Evolutionary conservation across 2,329 filamentous ascomycete species (phyloP).

Genomic region (Ophiostoma quercus): DNA sequence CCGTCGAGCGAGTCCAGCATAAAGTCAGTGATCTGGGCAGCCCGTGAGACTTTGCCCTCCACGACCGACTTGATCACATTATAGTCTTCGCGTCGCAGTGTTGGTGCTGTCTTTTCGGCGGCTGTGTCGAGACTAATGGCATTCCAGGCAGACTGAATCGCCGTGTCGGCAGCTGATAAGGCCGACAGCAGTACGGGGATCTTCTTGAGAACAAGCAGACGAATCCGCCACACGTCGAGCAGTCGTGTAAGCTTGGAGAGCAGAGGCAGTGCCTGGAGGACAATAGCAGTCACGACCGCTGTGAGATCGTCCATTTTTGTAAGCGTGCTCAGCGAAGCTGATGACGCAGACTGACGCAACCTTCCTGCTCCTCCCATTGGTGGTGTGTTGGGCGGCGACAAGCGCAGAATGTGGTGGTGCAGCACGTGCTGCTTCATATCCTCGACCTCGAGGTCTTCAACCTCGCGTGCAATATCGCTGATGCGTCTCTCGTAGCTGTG

Average conservation of each 20-base stretch:
- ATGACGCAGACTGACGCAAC: slow-evolving; percentile 35
- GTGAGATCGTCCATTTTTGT: slow-evolving; percentile 81
- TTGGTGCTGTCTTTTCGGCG: slow-evolving; percentile 26
- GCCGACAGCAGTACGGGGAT: slow-evolving; percentile 63
- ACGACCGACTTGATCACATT: slow-evolving; percentile 59
- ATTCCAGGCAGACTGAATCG: slow-evolving; percentile 62
- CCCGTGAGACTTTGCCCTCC: slow-evolving; percentile 60
- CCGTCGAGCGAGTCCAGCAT: slow-evolving; percentile 87
- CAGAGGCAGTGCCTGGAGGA: slow-evolving; percentile 80
- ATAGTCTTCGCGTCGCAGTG: slow-evolving; percentile 43
- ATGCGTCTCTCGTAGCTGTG: slow-evolving; percentile 65
- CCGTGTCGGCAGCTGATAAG: slow-evolving; percentile 60
- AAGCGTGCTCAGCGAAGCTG: slow-evolving; percentile 45
- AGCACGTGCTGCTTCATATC: slow-evolving; percentile 86
- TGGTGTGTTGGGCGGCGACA: slow-evolving; percentile 48
- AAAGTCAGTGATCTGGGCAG: slow-evolving; percentile 70
- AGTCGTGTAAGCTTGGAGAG: slow-evolving; percentile 67
- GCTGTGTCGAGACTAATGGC: slow-evolving; percentile 41
- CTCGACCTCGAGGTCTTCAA: slow-evolving; percentile 70
- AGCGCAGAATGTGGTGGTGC: slow-evolving; percentile 66
- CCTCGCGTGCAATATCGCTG: slow-evolving; percentile 63
- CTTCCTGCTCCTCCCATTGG: slow-evolving; percentile 1
- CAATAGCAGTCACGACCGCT: slow-evolving; percentile 82
- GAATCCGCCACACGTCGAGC: slow-evolving; percentile 72
- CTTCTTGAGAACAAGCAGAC: slow-evolving; percentile 67